Conservation (phyloP, 2,329 filamentous ascomycete species). For the Bipolaris gigantea region DNA sequence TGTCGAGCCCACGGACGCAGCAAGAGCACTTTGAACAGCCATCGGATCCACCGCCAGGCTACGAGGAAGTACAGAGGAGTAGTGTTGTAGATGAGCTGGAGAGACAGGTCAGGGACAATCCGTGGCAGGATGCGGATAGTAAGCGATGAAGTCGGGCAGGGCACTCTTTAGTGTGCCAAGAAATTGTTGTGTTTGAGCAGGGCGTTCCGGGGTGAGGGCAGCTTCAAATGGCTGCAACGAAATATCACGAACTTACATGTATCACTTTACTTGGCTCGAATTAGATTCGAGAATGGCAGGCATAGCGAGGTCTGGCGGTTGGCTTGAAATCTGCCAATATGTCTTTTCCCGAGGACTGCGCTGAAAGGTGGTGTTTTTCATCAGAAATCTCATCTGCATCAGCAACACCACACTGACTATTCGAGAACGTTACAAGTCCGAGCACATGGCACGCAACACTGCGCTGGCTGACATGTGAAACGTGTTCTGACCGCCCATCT, state of each 20-base stretch:
- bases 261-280: neutral
- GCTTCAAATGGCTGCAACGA: constrained; percentile 4
- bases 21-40: constrained; percentile 53
- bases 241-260: neutral
- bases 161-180: constrained; percentile 7
- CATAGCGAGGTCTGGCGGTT: neutral
- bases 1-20: constrained; percentile 27
- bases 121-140: constrained; percentile 17
- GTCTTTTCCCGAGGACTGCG: too few species aligned
- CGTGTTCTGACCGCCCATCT: neutral
- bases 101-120: constrained; percentile 40
- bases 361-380: neutral
- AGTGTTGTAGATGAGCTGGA: constrained; percentile 75
- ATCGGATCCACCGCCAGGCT: constrained; percentile 82
- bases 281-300: neutral
- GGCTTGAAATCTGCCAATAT: neutral
- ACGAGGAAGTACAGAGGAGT: constrained; percentile 87
- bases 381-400: neutral
- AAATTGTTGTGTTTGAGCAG: constrained; percentile 21
- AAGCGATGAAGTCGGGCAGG: constrained; percentile 17
- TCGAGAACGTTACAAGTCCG: neutral
- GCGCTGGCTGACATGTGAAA: constrained; percentile 11
- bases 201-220: constrained; percentile 27
- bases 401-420: neutral
- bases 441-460: constrained; percentile 2